Percentiles rank a stretch among this genome's conserved stretches.
These are phyloP conservation scores for Boletus rubropictus DNA, from an alignment of 768 basidiomycete species.

Conservation along the genomic window DNA sequence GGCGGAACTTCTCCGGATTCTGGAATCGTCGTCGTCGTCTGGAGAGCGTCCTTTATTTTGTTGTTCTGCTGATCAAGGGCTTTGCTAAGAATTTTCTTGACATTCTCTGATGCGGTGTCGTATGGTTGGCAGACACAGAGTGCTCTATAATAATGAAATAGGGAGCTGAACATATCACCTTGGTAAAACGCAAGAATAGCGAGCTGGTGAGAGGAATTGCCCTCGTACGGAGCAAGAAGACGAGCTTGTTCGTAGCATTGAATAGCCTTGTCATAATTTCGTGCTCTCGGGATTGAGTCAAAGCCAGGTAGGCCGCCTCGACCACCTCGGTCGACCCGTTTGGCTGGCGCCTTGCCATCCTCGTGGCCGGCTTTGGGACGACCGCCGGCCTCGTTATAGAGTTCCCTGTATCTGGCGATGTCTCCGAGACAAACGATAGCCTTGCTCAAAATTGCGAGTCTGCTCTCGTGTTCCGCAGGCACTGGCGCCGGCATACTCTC, in stretches of 20 bases:
- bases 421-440: conserved; percentile 90
- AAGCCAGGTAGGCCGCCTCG: conserved; percentile 41
- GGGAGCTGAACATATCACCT: conserved; percentile 71
- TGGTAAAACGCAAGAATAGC: conserved; percentile 87
- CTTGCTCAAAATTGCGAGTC: conserved; percentile 78
- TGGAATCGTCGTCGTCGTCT: conserved; percentile 21
- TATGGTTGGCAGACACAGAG: conserved; percentile 84
- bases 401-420: conserved; percentile 88
- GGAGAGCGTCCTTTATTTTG: conserved; percentile 36
- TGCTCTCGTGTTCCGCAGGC: conserved; percentile 40
- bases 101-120: conserved; percentile 81
- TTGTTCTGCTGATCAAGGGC: conserved; percentile 55
- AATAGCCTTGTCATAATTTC: conserved; percentile 69
- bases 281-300: conserved; percentile 48
- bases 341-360: conserved; percentile 37
- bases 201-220: conserved; percentile 93
- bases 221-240: conserved; percentile 76
- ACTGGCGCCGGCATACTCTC: conserved; percentile 39
- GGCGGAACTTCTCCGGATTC: conserved; percentile 38
- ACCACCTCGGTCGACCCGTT: conserved; percentile 41
- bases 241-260: conserved; percentile 85
- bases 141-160: conserved; percentile 87
- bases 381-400: conserved; percentile 71
- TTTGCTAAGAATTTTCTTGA: conserved; percentile 65
- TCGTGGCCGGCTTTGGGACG: conserved; percentile 66